Base-by-base conservation (phyloP, 306 rosid genomes). In the Prunus salicina region DNA sequence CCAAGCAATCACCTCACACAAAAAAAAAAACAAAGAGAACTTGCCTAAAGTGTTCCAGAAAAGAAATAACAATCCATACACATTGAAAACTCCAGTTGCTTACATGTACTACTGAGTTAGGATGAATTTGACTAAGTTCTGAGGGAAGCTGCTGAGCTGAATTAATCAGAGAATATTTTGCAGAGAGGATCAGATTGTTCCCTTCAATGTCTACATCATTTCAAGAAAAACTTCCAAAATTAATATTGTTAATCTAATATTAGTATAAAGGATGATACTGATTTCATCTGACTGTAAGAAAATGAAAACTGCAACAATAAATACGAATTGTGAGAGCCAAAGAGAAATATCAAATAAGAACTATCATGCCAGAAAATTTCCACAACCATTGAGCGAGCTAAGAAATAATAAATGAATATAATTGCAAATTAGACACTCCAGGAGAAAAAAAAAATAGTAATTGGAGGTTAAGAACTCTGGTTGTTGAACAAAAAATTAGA, bases 71-170 rank as follows among this genome's bases (percentile, higher is more conserved):
- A 30, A 4, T 15, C 19, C 34, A 45, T 9, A 16, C 68, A 16
- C 68, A 61, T 61, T 34, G 68, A 38, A 38, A 25, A 50, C 64
- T 64, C 27, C 13, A 57, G 68, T 51, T 72, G 81, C 89, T 90
- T 88, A 92, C 98, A 74, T 92, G 97, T 76, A 95, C 84, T 57
- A 92, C 87, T 50, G 93, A 84, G 85, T 90, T 88, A 6, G 79
- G 90, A 60, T 72, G 86, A 63, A 89, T 81, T 84, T 92, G 97
- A 86, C 87, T 86, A 72, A 79, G 51, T 69, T 92, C 96, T 53
- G 86, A 77, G 47, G 99, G 99, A 79, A 95, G 92, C 81, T 84
- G 82, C 76, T 75, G 70, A 82, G 91, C 81, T 65, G 76, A 86
- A 74, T 90, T 92, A 68, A 92, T 73, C 61, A 95, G 88, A 12